Evolutionary conservation across 2,329 filamentous ascomycete genomes (phyloP).

Genomic region (Aspergillus ochraceoroseus): DNA sequence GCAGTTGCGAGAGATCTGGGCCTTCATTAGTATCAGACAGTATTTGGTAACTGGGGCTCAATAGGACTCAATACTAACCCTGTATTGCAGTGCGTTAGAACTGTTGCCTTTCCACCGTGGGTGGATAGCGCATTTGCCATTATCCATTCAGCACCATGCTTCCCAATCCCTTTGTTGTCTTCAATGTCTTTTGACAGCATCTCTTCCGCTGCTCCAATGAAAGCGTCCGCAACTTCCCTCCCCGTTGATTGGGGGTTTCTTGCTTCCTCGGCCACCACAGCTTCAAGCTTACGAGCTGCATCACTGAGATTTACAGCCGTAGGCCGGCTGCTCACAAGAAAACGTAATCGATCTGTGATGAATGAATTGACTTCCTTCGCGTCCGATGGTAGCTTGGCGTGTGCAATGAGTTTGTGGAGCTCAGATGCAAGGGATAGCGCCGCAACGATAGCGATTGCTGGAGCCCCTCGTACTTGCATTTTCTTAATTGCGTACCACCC

Average conservation of each 20-base stretch:
- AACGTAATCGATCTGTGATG: conserved; percentile 73
- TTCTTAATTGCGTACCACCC: conserved; percentile 63
- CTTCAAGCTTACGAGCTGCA: conserved; percentile 74
- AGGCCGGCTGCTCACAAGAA: conserved; percentile 80
- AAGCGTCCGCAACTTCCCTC: conserved; percentile 59
- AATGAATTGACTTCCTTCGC: conserved; percentile 61
- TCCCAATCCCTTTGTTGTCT: conserved; percentile 82
- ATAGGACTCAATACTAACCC: conserved; percentile 55
- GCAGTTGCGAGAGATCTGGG: conserved; percentile 82
- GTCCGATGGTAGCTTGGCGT: conserved; percentile 43
- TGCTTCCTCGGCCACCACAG: conserved; percentile 51
- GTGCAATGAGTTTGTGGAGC: conserved; percentile 49
- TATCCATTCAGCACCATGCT: conserved; percentile 79
- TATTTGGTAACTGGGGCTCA: neutral
- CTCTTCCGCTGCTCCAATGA: conserved; percentile 73
- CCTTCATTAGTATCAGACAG: conserved; percentile 1
- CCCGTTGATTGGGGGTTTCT: conserved; percentile 33
- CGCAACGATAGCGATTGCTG: conserved; percentile 97
- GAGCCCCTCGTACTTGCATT: conserved; percentile 68
- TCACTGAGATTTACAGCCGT: conserved; percentile 94
- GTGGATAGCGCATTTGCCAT: conserved; percentile 50
- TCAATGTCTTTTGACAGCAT: conserved; percentile 83
- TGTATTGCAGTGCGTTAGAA: conserved; percentile 97
- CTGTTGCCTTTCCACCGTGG: conserved; percentile 60
- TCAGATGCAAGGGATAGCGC: conserved; percentile 84